Percentiles rank a stretch among this genome's conserved stretches.
phyloP scores from a whole-genome alignment of 805 yeast genomes.

The Yarrowia porcina region DNA sequence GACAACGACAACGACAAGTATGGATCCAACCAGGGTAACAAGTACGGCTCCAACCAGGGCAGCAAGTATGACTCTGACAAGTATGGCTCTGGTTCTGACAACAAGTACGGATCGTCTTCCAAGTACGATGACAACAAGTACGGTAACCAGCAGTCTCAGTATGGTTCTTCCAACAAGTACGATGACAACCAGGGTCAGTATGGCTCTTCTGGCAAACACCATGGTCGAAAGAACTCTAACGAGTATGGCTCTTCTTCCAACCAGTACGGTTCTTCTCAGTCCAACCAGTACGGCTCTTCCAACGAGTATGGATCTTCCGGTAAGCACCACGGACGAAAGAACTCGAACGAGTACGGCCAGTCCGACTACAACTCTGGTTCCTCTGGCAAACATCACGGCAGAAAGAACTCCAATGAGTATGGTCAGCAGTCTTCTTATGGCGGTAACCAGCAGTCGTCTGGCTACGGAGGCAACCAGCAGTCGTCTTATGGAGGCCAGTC shows the following conservation, averaged over 20 bases:
- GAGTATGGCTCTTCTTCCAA: too few species aligned
- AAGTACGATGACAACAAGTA: not conserved
- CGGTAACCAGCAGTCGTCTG: not conserved
- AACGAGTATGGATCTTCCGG: not conserved
- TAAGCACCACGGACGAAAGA: not conserved
- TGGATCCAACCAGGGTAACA: not conserved
- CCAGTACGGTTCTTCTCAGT: not conserved
- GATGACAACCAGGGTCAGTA: not conserved
- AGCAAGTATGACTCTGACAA: not conserved
- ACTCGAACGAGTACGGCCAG: not conserved
- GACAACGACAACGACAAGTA: not conserved
- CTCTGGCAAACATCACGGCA: not conserved
- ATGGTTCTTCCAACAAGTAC: not conserved
- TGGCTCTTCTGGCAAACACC: not conserved
- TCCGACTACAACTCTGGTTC: not conserved
- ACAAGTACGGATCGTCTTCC: not conserved
- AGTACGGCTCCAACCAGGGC: not conserved
- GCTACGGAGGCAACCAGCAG: not conserved
- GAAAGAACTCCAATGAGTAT: slow-evolving; percentile 1
- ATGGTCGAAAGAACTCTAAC: not conserved
- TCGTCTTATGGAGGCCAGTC: not conserved
- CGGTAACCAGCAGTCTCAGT: not conserved
- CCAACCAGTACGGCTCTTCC: not conserved
- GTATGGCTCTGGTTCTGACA: not conserved
- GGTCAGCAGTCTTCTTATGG: not conserved